These are phyloP conservation scores for Paecilomyces fulvus DNA, from an alignment of 2,329 filamentous ascomycete genomes.

Conservation along the genomic window DNA sequence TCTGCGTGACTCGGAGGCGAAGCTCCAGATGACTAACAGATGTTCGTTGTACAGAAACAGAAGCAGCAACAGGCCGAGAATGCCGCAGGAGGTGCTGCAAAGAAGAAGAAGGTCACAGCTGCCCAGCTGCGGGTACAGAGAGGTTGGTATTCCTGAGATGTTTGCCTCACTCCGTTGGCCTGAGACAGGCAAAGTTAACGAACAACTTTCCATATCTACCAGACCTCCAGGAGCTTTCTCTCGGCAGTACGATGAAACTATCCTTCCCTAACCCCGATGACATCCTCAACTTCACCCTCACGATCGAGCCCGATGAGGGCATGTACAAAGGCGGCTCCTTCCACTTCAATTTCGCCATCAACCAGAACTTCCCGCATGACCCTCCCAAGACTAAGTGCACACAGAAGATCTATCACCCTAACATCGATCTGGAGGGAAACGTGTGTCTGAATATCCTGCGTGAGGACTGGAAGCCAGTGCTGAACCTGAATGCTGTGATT, in stretches of 20 bases:
- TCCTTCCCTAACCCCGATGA: slow-evolving; percentile 52
- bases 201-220: neutral
- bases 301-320: slow-evolving; percentile 46
- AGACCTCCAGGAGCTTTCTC: slow-evolving; percentile 42
- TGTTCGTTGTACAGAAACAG: slow-evolving; percentile 42
- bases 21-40: neutral
- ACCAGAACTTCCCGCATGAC: slow-evolving; percentile 92
- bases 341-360: slow-evolving; percentile 84
- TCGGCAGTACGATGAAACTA: slow-evolving; percentile 49
- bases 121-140: slow-evolving; percentile 94
- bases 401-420: slow-evolving; percentile 98
- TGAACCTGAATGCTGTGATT: slow-evolving; percentile 94
- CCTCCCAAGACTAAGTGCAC: slow-evolving; percentile 94
- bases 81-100: slow-evolving; percentile 67
- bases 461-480: slow-evolving; percentile 97
- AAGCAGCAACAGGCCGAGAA: slow-evolving; percentile 97
- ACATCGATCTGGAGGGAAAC: slow-evolving; percentile 96
- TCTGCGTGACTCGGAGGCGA: neutral
- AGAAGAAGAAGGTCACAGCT: slow-evolving; percentile 98
- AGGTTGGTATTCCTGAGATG: slow-evolving; percentile 47
- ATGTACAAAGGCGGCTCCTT: slow-evolving; percentile 85
- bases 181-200: neutral
- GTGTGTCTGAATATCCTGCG: slow-evolving; percentile 95
- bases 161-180: too few species aligned
- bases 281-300: slow-evolving; percentile 46